These are phyloP conservation scores for Eimeria sp. DNA, from an alignment of 169 alveolate genomes.

Conservation along the genomic window DNA sequence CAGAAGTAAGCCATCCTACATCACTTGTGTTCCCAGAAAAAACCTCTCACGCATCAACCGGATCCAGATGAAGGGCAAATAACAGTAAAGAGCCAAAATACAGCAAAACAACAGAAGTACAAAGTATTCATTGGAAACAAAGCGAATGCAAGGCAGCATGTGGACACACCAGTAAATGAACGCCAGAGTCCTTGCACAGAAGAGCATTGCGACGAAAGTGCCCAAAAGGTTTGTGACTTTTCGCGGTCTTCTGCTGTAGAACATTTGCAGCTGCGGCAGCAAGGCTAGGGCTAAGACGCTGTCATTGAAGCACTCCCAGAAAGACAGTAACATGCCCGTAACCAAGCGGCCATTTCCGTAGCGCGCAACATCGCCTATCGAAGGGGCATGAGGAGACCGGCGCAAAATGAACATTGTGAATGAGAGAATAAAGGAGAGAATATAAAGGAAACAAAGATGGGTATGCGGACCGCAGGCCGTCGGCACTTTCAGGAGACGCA, in stretches of 20 bases:
- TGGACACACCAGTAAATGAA: constrained; percentile 84
- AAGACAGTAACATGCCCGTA: constrained; percentile 77
- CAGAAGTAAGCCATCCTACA: too few relatives aligned
- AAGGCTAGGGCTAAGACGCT: constrained; percentile 86
- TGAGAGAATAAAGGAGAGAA: constrained; percentile 59
- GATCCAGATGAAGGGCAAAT: too few relatives aligned
- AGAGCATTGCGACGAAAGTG: constrained; percentile 85
- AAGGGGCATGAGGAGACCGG: constrained; percentile 66
- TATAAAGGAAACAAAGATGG: constrained; percentile 37
- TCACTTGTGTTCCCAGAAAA: too few relatives aligned
- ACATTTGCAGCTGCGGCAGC: constrained; percentile 87
- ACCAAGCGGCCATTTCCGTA: constrained; percentile 70
- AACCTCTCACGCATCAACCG: too few relatives aligned
- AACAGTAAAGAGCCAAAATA: too few relatives aligned
- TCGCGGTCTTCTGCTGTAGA: constrained; percentile 86
- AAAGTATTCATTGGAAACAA: not conserved
- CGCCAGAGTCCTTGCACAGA: constrained; percentile 85
- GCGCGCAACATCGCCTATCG: constrained; percentile 65
- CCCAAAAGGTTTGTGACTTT: constrained; percentile 85
- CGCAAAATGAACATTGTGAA: constrained; percentile 74
- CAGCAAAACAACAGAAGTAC: not conserved
- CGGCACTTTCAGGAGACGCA: not conserved
- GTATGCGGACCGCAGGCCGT: not conserved
- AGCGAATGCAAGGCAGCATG: not conserved
- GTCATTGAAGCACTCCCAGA: constrained; percentile 88